Base-by-base conservation (phyloP, 306 rosid genomes). In the Fragaria vesca region DNA sequence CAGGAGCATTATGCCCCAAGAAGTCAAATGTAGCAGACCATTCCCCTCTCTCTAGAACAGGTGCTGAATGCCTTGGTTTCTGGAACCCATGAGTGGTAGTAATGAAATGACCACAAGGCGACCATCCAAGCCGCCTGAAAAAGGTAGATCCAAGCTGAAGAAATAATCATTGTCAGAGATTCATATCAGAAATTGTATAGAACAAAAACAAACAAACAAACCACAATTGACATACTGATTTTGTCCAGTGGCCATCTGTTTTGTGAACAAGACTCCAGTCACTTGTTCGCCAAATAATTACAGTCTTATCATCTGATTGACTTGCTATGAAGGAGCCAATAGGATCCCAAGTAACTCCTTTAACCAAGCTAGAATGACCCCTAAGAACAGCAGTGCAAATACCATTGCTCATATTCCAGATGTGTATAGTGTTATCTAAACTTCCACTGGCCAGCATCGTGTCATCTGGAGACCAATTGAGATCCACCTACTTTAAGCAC, bases 311-410 rank as follows among this genome's bases (percentile, higher is more conserved):
- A 73, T 95, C 99, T 65, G 99, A 95, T 84, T 95, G 99, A 78
- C 99, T 95, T 32, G 97, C 99, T 86, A 95, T 84, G 77, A 95
- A 95, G 62, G 99, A 89, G 74, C 99, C 99, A 73, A 95, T 95
- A 43, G 99, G 99, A 86, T 95, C 99, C 97, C 97, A 95, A n/a
- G 99, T 79, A 82, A 95, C 99, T 63, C 99, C 99, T 84, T 95
- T 91, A 73, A 95, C 99, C 82, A 93, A 83, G 85, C 99, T 95
- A 58, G 97, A 91, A 85, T 95, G 99, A 43, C 99, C 97, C 89
- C 99, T 93, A 32, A 95, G 96, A 89, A 95, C 97, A 78, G 99
- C 97, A 75, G 89, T 95, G 86, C 99, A 95, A 76, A 95, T 91
- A 54, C 97, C 97, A 84, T 80, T 91, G 88, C 85, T 91, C 96